Evolutionary conservation across 345 rosid genomes (phyloP), one percentile per base, ranked within the genome.

Genomic region (Barbarea vulgaris): DNA sequence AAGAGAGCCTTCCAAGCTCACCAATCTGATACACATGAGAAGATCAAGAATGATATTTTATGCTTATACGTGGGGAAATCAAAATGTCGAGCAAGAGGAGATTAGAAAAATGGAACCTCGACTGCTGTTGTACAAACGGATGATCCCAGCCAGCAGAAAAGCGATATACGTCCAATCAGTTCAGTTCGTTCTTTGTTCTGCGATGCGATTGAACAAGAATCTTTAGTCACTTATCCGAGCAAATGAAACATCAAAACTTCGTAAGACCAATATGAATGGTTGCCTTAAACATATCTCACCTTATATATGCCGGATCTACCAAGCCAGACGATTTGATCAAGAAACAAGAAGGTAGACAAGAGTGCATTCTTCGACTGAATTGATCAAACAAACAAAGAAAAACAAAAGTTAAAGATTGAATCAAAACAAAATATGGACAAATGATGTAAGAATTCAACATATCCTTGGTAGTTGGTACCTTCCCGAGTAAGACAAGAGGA

Each of bases 251-350:
- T 27, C 13, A 67, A 34, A 19, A 50, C 8, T 10, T 28, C n/a
- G n/a, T n/a, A n/a, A n/a, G n/a, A n/a, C n/a, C 10, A 21, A 56
- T 64, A 63, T 12, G 13, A 57, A 31, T 58, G 31, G 34, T 11
- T 48, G 25, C 15, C 42, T 39, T 68, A 56, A 64, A 41, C 51
- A 17, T 11, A 4, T 46, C 81, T 55, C 64, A 89, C 99, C 99
- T 96, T 91, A 74, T 91, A 90, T 70, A 96, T 87, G 63, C 98
- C 99, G 42, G 90, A 58, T 88, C 98, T 86, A 71, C 97, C 87
- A 59, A 96, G 98, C 98, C 98, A 93, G 67, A 91, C 93, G 37
- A 96, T 69, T 93, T 96, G 99, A 86, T 96, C 98, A 64, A 96
- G 95, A 77, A 96, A 96, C 75, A 91, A 83, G 90, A 91, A 96